A percentile compares a stretch with the other conserved stretches of the same genome.
Evolutionary conservation across 306 rosid genomes (phyloP).

Genomic region (Quercus glauca): DNA sequence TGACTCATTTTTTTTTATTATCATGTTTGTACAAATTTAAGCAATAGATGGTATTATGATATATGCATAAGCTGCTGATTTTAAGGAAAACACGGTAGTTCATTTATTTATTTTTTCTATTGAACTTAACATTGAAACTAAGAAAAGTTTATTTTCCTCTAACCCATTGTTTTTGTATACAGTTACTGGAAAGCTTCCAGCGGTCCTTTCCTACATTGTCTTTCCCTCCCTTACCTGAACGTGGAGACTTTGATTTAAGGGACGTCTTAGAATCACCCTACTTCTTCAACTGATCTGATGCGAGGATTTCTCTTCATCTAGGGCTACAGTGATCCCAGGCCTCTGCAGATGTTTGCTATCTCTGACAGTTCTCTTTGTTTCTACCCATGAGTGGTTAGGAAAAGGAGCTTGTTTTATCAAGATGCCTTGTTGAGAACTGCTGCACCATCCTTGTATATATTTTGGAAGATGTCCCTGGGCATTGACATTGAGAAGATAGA

Average conservation of each 20-base stretch:
- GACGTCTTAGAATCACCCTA: slow-evolving; percentile 84
- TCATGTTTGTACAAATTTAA: not conserved
- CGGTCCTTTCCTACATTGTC: slow-evolving; percentile 58
- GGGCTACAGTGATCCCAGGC: slow-evolving; percentile 5
- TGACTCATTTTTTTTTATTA: not conserved
- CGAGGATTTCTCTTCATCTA: slow-evolving; percentile 16
- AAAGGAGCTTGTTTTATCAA: slow-evolving; percentile 7
- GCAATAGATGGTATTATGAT: not conserved
- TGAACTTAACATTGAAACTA: not conserved
- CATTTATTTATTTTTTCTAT: not conserved
- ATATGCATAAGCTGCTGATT: not conserved
- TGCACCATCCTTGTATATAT: slow-evolving; percentile 18
- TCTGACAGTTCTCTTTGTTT: slow-evolving; percentile 12
- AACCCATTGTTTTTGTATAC: slow-evolving; percentile 29
- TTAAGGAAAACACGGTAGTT: not conserved
- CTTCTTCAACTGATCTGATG: slow-evolving; percentile 72
- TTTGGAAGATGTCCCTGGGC: slow-evolving; percentile 20
- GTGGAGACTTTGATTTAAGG: slow-evolving; percentile 68
- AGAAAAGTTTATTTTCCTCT: not conserved
- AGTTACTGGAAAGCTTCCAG: slow-evolving; percentile 77
- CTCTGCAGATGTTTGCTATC: slow-evolving; percentile 15
- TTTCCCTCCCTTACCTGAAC: slow-evolving; percentile 85
- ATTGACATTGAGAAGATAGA: slow-evolving; percentile 28
- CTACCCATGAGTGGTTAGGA: slow-evolving; percentile 11
- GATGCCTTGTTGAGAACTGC: slow-evolving; percentile 15